These are phyloP conservation scores for Neonectria sp. DNA, from an alignment of 2,329 filamentous ascomycete species.

Conservation along the genomic window DNA sequence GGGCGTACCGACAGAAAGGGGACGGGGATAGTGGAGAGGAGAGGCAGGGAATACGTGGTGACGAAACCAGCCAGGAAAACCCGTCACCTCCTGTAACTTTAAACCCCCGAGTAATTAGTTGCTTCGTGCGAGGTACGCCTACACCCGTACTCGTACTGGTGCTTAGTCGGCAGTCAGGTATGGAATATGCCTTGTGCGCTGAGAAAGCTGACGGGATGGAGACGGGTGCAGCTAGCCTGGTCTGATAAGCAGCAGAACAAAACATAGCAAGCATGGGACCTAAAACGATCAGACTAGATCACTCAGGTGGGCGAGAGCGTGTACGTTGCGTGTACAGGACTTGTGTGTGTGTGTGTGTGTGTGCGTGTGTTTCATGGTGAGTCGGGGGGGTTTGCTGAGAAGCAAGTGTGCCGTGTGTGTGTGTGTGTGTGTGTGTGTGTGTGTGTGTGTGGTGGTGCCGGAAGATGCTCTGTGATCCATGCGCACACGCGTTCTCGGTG, in stretches of 20 bases:
- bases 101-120: neutral
- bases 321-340: too few relatives aligned
- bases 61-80: slow-evolving; percentile 13
- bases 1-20: slow-evolving; percentile 21
- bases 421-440: too few relatives aligned
- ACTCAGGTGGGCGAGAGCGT: too few relatives aligned
- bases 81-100: slow-evolving; percentile 21
- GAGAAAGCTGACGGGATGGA: neutral
- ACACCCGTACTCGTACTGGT: too few relatives aligned
- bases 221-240: neutral
- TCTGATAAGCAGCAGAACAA: too few relatives aligned
- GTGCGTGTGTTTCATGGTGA: slow-evolving; percentile 21
- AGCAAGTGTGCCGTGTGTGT: slow-evolving; percentile 1
- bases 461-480: slow-evolving; percentile 7
- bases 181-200: neutral
- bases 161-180: too few relatives aligned
- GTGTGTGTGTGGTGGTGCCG: neutral
- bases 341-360: too few relatives aligned
- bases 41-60: slow-evolving; percentile 22
- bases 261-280: too few relatives aligned
- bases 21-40: slow-evolving; percentile 15
- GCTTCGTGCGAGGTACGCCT: too few relatives aligned
- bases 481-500: slow-evolving; percentile 10
- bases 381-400: slow-evolving; percentile 9
- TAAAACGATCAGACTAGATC: too few relatives aligned